A percentile compares a stretch with the other conserved stretches of the same genome.
These are phyloP conservation scores for Hypoxylon fuscum DNA, from an alignment of 495 filamentous ascomycete species.

Conservation along the genomic window DNA sequence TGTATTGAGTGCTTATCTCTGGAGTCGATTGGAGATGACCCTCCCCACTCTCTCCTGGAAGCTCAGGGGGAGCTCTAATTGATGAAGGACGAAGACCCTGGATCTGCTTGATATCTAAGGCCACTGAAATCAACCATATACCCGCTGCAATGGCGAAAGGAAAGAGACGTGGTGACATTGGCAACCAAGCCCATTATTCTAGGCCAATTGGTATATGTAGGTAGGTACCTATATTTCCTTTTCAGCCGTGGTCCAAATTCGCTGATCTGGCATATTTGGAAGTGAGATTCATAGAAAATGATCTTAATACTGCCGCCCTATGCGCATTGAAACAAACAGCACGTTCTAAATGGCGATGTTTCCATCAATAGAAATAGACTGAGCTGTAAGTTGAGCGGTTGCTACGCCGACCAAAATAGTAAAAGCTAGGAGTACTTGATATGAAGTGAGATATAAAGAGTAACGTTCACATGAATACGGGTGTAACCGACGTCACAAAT, in stretches of 20 bases:
- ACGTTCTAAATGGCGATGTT: conserved; percentile 11
- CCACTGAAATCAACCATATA: conserved; percentile 8
- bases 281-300: conserved; percentile 11
- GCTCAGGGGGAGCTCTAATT: conserved; percentile 25
- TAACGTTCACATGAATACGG: conserved; percentile 9
- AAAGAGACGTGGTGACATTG: conserved; percentile 27
- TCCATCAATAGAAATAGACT: conserved; percentile 7
- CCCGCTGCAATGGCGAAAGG: conserved; percentile 14
- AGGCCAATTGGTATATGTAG: conserved; percentile 17
- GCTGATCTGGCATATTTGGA: conserved; percentile 22
- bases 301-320: conserved; percentile 26
- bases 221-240: neutral
- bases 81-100: conserved; percentile 19
- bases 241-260: conserved; percentile 2
- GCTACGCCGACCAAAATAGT: conserved; percentile 8
- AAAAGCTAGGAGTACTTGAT: neutral
- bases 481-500: conserved; percentile 13
- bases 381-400: conserved; percentile 3
- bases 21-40: conserved; percentile 26
- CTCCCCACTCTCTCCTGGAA: neutral
- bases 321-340: conserved; percentile 20
- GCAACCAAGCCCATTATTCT: conserved; percentile 20
- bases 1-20: conserved; percentile 30
- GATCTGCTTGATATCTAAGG: conserved; percentile 25
- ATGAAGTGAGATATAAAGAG: conserved; percentile 9